Conservation (phyloP, 2,329 filamentous ascomycete species). For the Paraphoma chrysanthemicola region DNA sequence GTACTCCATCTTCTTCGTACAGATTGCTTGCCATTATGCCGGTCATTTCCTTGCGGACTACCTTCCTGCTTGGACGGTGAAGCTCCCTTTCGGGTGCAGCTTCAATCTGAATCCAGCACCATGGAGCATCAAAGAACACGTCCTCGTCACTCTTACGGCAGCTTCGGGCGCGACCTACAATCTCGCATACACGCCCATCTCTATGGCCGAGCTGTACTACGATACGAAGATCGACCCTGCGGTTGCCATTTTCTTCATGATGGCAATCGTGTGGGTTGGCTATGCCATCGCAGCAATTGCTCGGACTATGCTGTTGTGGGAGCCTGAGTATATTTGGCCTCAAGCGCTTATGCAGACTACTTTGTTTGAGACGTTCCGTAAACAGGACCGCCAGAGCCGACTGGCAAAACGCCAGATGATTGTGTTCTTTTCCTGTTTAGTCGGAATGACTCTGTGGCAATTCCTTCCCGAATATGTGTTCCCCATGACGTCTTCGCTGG, state of each 20-base stretch:
- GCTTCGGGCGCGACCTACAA: conserved; percentile 43
- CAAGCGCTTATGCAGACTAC: conserved; percentile 64
- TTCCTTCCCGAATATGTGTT: conserved; percentile 68
- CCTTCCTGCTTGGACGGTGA: conserved; percentile 57
- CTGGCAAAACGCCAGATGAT: conserved; percentile 62
- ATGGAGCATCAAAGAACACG: conserved; percentile 65
- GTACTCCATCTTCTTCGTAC: conserved; percentile 69
- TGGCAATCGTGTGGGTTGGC: conserved; percentile 64
- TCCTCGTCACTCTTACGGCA: conserved; percentile 59
- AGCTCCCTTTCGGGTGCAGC: conserved; percentile 55
- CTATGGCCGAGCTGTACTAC: conserved; percentile 66
- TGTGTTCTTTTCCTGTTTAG: conserved; percentile 63
- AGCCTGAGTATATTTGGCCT: conserved; percentile 63
- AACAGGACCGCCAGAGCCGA: conserved; percentile 59
- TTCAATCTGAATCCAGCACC: conserved; percentile 65
- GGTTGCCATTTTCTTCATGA: conserved; percentile 67
- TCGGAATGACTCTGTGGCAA: conserved; percentile 65
- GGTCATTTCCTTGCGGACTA: conserved; percentile 61
- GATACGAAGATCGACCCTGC: conserved; percentile 59
- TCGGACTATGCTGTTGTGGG: conserved; percentile 64
- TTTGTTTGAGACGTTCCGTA: conserved; percentile 64
- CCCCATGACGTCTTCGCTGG: conserved; percentile 65
- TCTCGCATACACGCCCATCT: conserved; percentile 57
- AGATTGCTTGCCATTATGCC: conserved; percentile 64
- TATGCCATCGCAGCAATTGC: conserved; percentile 67